These are phyloP conservation scores for Syzygium jambos DNA, from an alignment of 345 rosid genomes.

Conservation along the genomic window DNA sequence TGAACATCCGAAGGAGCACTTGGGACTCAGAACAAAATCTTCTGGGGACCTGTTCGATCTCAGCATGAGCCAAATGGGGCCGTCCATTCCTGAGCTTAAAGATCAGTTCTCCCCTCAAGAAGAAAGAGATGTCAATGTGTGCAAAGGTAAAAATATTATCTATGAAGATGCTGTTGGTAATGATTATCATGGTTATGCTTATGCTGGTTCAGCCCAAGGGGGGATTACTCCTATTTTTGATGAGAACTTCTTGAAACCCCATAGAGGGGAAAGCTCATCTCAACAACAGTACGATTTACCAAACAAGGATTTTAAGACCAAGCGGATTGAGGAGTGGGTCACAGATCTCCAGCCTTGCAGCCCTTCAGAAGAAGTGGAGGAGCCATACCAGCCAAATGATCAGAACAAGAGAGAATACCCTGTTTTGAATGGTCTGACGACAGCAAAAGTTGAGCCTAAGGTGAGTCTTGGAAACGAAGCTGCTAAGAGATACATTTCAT, in stretches of 20 bases:
- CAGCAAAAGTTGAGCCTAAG: conserved; percentile 44
- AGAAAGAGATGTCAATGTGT: conserved; percentile 17
- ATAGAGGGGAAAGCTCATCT: conserved; percentile 36
- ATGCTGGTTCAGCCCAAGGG: conserved; percentile 52
- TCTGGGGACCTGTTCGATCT: conserved; percentile 43
- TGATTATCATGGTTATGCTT: conserved; percentile 37
- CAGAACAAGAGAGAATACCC: conserved; percentile 23
- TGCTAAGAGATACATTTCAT: conserved; percentile 67
- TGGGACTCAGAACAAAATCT: conserved; percentile 43
- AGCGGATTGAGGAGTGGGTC: conserved; percentile 86
- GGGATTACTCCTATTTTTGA: conserved; percentile 62
- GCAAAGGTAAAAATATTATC: conserved; percentile 19
- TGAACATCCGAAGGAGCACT: conserved; percentile 19
- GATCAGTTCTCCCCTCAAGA: conserved; percentile 12
- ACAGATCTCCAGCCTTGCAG: conserved; percentile 59
- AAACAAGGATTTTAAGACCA: conserved; percentile 56
- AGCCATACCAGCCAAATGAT: conserved; percentile 19
- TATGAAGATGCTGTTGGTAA: conserved; percentile 33
- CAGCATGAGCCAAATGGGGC: conserved; percentile 22
- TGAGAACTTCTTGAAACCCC: conserved; percentile 22
- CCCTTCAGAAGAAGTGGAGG: conserved; percentile 43
- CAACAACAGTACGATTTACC: conserved; percentile 30
- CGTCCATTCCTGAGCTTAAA: conserved; percentile 25
- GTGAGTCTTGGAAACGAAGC: conserved; percentile 62
- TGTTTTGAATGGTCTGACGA: conserved; percentile 15